Conservation (phyloP, 306 rosid species). For the Parietaria judaica region DNA sequence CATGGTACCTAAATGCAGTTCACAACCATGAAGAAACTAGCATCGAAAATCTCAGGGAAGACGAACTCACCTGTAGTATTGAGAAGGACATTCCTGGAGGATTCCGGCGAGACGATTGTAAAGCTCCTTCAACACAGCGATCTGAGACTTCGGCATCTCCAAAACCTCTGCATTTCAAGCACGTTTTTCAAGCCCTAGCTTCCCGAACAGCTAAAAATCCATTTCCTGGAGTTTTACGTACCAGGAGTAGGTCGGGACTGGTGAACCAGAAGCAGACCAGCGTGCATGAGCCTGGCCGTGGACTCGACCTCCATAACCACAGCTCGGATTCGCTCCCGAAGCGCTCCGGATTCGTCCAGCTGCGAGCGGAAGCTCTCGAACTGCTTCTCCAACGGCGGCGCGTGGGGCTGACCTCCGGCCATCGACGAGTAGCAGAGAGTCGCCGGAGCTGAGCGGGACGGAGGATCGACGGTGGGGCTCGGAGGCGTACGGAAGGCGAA, state of each 20-base stretch:
- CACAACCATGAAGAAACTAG: conserved; percentile 11
- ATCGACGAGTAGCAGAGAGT: conserved; percentile 31
- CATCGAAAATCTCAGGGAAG: not conserved
- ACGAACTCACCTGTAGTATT: conserved; percentile 51
- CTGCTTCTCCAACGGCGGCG: conserved; percentile 55
- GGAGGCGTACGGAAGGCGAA: conserved; percentile 5
- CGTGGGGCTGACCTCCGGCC: conserved; percentile 36
- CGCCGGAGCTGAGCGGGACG: conserved; percentile 13
- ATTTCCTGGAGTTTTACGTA: conserved; percentile 12
- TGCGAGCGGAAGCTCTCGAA: conserved; percentile 61
- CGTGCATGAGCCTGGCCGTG: conserved; percentile 55
- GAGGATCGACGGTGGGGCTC: conserved; percentile 22
- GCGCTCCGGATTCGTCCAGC: conserved; percentile 57
- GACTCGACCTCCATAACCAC: conserved; percentile 80
- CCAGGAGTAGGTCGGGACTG: conserved; percentile 82
- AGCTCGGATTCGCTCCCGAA: conserved; percentile 70
- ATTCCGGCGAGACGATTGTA: conserved; percentile 65
- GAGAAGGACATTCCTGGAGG: conserved; percentile 52
- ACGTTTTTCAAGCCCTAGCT: not conserved
- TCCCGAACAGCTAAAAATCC: not conserved
- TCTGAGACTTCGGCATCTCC: conserved; percentile 62
- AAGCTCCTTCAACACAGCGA: conserved; percentile 57
- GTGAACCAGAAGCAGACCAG: conserved; percentile 72
- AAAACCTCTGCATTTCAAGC: conserved; percentile 43
- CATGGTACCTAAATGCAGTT: conserved; percentile 55